Evolutionary conservation across 176 grass and related monocot genomes (phyloP).

Genomic region (Thinopyrum elongatum): DNA sequence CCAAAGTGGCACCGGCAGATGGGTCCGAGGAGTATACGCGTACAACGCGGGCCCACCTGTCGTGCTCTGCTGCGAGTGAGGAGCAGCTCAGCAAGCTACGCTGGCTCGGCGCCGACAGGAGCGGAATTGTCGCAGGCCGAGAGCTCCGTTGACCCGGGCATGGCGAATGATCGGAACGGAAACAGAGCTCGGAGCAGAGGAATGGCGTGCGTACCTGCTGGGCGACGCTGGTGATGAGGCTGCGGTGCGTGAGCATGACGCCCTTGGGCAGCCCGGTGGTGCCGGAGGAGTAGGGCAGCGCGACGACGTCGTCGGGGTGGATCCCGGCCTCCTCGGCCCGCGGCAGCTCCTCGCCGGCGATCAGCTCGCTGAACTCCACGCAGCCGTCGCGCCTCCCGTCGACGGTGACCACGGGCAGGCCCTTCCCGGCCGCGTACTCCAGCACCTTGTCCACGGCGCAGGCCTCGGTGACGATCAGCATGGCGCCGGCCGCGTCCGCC

Average conservation of each 20-base stretch:
- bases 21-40: not conserved
- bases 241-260: slow-evolving; percentile 97
- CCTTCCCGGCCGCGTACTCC: slow-evolving; percentile 34
- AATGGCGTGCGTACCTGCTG: slow-evolving; percentile 48
- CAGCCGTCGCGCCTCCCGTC: slow-evolving; percentile 59
- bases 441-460: slow-evolving; percentile 69
- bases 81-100: slow-evolving; percentile 1
- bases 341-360: slow-evolving; percentile 27
- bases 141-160: not conserved
- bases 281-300: slow-evolving; percentile 78
- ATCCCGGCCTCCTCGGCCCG: slow-evolving; percentile 50
- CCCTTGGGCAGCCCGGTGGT: slow-evolving; percentile 89
- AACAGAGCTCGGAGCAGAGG: not conserved
- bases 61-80: not conserved
- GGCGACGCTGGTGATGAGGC: slow-evolving; percentile 88
- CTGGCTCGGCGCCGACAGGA: slow-evolving; percentile 18
- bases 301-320: slow-evolving; percentile 72
- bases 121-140: not conserved
- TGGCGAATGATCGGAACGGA: not conserved
- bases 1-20: not conserved
- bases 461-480: slow-evolving; percentile 73
- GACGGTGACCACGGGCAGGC: slow-evolving; percentile 42
- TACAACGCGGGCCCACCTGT: not conserved
- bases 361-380: slow-evolving; percentile 51
- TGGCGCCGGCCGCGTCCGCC: slow-evolving; percentile 46